Percentiles rank a stretch among this genome's conserved stretches.
Conservation (phyloP, 2,329 filamentous ascomycete species). For the Arthrobotrys conoides region DNA sequence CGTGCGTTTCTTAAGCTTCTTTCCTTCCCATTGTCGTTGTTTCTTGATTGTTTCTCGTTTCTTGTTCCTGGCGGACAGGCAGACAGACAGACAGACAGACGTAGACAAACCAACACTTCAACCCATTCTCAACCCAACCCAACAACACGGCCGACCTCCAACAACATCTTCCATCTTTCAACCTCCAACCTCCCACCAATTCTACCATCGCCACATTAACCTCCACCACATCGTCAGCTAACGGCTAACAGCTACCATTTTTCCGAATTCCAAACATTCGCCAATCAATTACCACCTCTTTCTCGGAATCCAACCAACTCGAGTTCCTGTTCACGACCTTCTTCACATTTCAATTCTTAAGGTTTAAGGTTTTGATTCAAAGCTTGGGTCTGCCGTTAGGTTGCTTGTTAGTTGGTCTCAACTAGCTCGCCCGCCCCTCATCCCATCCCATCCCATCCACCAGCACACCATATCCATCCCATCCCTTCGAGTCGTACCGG, state of each 20-base stretch:
- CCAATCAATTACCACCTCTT: background rate
- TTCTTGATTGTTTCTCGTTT: background rate
- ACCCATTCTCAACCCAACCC: background rate
- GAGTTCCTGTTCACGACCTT: slow-evolving; percentile 29
- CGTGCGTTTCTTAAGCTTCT: slow-evolving; percentile 20
- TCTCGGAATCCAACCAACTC: slow-evolving; percentile 24
- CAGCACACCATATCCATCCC: background rate
- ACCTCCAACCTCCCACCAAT: background rate
- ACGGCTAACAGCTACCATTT: background rate
- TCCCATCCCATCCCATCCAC: slow-evolving; percentile 8
- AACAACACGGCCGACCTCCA: slow-evolving; percentile 4
- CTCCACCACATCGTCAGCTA: background rate
- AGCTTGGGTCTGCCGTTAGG: slow-evolving; percentile 38
- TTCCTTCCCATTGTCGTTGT: background rate
- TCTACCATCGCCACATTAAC: background rate
- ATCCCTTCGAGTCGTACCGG: slow-evolving; percentile 29
- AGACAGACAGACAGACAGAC: no score
- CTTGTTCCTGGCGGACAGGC: slow-evolving; percentile 19
- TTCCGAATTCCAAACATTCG: background rate
- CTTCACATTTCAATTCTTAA: slow-evolving; percentile 44
- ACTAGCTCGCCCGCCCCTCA: slow-evolving; percentile 23
- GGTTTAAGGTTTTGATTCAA: slow-evolving; percentile 33
- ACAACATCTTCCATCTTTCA: no score
- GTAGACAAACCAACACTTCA: no score
- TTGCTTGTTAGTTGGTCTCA: background rate